Conservation (phyloP, 2,329 filamentous ascomycete species). For the Xylaria sp. region DNA sequence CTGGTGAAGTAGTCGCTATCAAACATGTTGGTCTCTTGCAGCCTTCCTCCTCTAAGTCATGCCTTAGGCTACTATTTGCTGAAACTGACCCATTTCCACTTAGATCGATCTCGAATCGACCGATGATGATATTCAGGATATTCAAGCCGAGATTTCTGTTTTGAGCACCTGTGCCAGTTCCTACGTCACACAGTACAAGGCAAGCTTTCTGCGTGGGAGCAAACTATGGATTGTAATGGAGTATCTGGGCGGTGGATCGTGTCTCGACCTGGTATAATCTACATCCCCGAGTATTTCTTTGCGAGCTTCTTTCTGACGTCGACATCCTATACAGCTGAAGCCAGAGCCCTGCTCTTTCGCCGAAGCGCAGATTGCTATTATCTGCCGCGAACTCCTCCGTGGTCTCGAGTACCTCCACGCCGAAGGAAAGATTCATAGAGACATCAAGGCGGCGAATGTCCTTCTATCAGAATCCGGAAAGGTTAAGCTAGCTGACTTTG, state of each 20-base stretch:
- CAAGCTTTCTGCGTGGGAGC: conserved; percentile 93
- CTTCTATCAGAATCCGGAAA: conserved; percentile 90
- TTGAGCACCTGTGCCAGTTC: conserved; percentile 94
- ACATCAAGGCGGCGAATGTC: conserved; percentile 96
- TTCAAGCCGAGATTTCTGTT: conserved; percentile 96
- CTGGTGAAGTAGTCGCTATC: conserved; percentile 93
- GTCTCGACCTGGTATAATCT: conserved; percentile 81
- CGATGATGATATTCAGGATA: conserved; percentile 98
- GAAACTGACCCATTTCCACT: conserved; percentile 30
- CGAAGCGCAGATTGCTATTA: conserved; percentile 91
- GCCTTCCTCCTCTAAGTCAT: neutral
- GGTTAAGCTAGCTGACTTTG: conserved; percentile 97
- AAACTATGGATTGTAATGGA: conserved; percentile 99
- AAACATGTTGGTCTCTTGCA: conserved; percentile 79
- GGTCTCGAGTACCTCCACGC: conserved; percentile 93
- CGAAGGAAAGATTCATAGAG: conserved; percentile 95
- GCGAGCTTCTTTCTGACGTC: conserved; percentile 47
- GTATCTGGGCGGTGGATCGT: conserved; percentile 93
- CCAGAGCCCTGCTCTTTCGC: conserved; percentile 78
- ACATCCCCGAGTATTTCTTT: conserved; percentile 20
- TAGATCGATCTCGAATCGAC: conserved; percentile 99
- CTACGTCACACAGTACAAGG: conserved; percentile 95
- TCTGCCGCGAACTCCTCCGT: conserved; percentile 89
- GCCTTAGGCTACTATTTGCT: neutral
- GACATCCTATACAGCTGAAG: conserved; percentile 73